Evolutionary conservation across 768 basidiomycete species (phyloP), one percentile per base, ranked within the genome.

Genomic region (Amyloporia xantha): DNA sequence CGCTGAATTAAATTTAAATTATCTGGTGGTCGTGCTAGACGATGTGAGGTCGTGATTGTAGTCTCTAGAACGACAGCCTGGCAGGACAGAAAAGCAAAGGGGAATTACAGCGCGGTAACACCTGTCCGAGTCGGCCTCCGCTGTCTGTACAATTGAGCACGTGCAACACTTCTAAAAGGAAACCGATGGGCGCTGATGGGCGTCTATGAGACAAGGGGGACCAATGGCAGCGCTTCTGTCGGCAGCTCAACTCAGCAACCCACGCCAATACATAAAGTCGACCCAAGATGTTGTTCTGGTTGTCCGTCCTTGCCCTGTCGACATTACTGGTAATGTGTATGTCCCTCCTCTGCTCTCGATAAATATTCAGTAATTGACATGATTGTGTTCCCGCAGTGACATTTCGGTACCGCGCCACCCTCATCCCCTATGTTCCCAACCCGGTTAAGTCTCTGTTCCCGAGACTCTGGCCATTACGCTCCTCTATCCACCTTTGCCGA

Each of bases 401-500:
- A 58, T 81, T 86, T 70, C 86, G 80, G 65, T 90, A 91, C 69
- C 86, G 91, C 49, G 74, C 78, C 49, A 68, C 73, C 47, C 72
- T 92, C 57, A 68, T 81, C 38, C 80, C 84, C 43, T 74, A 82
- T 61, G 67, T 87, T 54, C 81, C 86, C 39, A 74, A 74, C 39
- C 78, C 79, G 55, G 68, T 93, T 54, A 81, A 71, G 62, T 70
- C 78, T 6, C 54, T 80, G 49, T 75, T 91, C 59, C 77, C 83
- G 5, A 68, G 68, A 50, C 67, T 83, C n/a, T 56, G 71, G 71
- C 54, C 71, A 88, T 63, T 86, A 91, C 66, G 76, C 79, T 46
- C 84, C 82, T 23, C 70, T 90, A 52, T 70, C 83, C 27, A 86
- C 86, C 1, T 96, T 94, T 65, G 76, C 82, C 13, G 73, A 82